Conservation (phyloP, 129 eudicot genomes). For the Lonicera japonica region DNA sequence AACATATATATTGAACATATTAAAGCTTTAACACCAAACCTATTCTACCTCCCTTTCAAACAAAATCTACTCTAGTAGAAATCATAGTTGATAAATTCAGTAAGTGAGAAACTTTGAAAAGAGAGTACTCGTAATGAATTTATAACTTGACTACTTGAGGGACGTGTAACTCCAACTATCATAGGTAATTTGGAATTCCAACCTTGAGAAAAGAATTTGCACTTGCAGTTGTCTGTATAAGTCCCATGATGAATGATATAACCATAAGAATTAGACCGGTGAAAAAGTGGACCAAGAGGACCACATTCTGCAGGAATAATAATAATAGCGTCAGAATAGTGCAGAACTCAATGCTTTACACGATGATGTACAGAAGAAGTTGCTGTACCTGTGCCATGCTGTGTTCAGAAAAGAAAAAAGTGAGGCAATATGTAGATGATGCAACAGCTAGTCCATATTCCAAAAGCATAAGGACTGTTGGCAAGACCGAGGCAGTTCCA, state of each 20-base stretch:
- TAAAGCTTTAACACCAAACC: conserved; percentile 3
- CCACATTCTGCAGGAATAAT: conserved; percentile 63
- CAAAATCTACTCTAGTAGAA: neutral
- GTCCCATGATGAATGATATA: conserved; percentile 93
- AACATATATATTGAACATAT: no score
- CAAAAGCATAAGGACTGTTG: conserved; percentile 71
- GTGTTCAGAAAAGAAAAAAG: conserved; percentile 94
- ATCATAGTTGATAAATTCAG: neutral
- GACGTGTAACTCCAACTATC: conserved; percentile 4
- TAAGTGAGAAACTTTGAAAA: neutral
- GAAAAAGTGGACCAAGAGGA: conserved; percentile 84
- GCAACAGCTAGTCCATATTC: conserved; percentile 92
- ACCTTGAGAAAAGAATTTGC: conserved; percentile 86
- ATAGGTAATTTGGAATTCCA: conserved; percentile 19
- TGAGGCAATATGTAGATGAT: conserved; percentile 94
- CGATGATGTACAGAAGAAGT: conserved; percentile 15
- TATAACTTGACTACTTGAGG: conserved; percentile 6
- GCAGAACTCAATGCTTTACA: conserved; percentile 2
- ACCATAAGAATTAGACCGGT: conserved; percentile 93
- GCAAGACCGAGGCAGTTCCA: conserved; percentile 58
- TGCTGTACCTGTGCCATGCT: conserved; percentile 87
- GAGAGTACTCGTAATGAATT: neutral
- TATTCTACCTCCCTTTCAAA: neutral
- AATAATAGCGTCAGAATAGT: conserved; percentile 8
- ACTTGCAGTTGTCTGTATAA: conserved; percentile 54